Conservation (phyloP, 169 alveolate species). For the Babesia sp. region DNA sequence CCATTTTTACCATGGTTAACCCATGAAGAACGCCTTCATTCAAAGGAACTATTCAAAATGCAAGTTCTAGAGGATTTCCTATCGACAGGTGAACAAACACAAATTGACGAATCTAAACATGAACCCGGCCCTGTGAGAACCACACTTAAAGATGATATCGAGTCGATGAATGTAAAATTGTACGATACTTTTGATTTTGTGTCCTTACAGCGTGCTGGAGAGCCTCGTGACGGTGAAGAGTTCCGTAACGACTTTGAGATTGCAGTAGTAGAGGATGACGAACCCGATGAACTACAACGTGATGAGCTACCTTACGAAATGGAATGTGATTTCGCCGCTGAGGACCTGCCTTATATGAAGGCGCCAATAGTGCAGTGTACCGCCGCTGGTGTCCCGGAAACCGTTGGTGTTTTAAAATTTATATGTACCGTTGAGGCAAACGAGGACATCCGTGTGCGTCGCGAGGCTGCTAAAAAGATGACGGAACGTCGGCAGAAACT, state of each 20-base stretch:
- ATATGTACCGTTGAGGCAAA: conserved; percentile 69
- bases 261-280: conserved; percentile 60
- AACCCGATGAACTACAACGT: conserved; percentile 74
- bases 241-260: conserved; percentile 52
- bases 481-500: conserved; percentile 22
- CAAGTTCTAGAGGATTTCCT: conserved; percentile 77
- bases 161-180: conserved; percentile 41
- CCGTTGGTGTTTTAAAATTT: conserved; percentile 85
- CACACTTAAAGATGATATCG: conserved; percentile 29
- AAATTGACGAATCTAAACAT: conserved; percentile 30
- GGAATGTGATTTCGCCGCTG: conserved; percentile 82
- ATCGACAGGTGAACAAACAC: conserved; percentile 75
- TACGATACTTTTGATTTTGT: conserved; percentile 51
- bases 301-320: conserved; percentile 85
- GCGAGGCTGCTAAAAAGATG: conserved; percentile 32
- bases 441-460: conserved; percentile 7
- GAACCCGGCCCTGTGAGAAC: conserved; percentile 9
- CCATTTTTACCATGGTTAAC: conserved; percentile 82
- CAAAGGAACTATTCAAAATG: conserved; percentile 71
- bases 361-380: conserved; percentile 85
- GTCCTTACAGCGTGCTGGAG: conserved; percentile 50
- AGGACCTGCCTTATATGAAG: conserved; percentile 82
- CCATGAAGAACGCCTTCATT: conserved; percentile 71
- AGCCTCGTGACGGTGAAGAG: conserved; percentile 29
- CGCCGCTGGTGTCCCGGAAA: conserved; percentile 86